These are phyloP conservation scores for Candida montana DNA, from an alignment of 805 yeast genomes.

Conservation along the genomic window DNA sequence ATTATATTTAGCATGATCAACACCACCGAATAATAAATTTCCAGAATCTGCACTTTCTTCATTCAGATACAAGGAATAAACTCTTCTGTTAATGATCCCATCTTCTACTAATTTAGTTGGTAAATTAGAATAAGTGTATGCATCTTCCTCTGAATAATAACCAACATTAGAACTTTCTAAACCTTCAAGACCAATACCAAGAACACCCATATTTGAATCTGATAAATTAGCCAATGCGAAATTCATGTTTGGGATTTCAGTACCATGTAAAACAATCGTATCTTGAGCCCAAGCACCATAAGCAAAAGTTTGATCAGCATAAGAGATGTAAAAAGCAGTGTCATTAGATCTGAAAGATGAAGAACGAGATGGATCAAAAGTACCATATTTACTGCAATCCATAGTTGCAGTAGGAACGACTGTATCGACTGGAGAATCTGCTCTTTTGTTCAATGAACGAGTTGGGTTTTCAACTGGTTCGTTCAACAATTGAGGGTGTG, in stretches of 20 bases:
- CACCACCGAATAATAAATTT: slow-evolving; percentile 65
- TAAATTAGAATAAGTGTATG: slow-evolving; percentile 53
- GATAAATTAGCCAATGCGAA: slow-evolving; percentile 71
- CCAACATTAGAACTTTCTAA: slow-evolving; percentile 57
- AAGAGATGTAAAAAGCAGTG: slow-evolving; percentile 37
- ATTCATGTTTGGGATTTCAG: slow-evolving; percentile 46
- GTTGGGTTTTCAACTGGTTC: background rate
- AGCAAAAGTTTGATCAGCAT: slow-evolving; percentile 41
- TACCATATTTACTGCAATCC: slow-evolving; percentile 31
- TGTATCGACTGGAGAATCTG: background rate
- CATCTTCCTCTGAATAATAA: slow-evolving; percentile 6
- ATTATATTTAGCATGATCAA: slow-evolving; percentile 55
- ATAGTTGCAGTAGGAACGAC: slow-evolving; percentile 3
- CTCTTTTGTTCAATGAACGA: background rate
- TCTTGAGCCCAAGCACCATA: slow-evolving; percentile 44
- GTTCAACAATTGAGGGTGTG: background rate
- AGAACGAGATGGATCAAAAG: slow-evolving; percentile 31
- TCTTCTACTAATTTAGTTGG: slow-evolving; percentile 55
- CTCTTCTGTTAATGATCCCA: slow-evolving; percentile 50
- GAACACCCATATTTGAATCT: slow-evolving; percentile 60
- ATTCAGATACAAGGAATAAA: slow-evolving; percentile 61
- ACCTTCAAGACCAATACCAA: slow-evolving; percentile 67
- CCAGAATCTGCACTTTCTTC: slow-evolving; percentile 39
- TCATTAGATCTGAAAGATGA: slow-evolving; percentile 28
- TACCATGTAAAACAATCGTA: slow-evolving; percentile 46